These are phyloP conservation scores for Aspergillus diversus DNA, from an alignment of 495 filamentous ascomycete species.

Conservation along the genomic window DNA sequence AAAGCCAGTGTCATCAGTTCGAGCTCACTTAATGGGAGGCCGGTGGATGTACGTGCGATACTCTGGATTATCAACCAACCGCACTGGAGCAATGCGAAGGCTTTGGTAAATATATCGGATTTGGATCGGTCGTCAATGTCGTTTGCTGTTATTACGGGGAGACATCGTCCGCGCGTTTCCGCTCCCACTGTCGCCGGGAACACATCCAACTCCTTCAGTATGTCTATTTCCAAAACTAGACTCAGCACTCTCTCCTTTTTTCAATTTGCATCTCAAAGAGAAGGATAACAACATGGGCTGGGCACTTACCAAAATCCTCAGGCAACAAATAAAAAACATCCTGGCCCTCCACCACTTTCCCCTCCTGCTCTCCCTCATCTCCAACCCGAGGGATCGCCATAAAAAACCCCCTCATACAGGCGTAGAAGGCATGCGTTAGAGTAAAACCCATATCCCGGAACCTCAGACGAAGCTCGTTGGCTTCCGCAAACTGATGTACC, in stretches of 20 bases:
- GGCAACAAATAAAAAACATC: not conserved
- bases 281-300: too few relatives aligned
- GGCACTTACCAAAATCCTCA: not conserved
- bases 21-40: slow-evolving; percentile 37
- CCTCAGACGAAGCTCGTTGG: not conserved
- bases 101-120: slow-evolving; percentile 38
- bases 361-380: not conserved
- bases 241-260: too few relatives aligned
- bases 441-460: not conserved
- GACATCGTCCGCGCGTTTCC: not conserved
- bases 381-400: not conserved
- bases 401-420: not conserved
- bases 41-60: slow-evolving; percentile 31
- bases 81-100: slow-evolving; percentile 35
- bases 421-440: not conserved
- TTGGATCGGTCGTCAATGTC: slow-evolving; percentile 36
- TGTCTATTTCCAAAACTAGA: not conserved
- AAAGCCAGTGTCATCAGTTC: slow-evolving; percentile 44
- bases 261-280: too few relatives aligned
- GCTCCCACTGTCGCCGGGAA: not conserved
- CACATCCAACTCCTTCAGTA: not conserved
- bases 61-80: slow-evolving; percentile 38
- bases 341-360: not conserved
- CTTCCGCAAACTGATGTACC: not conserved
- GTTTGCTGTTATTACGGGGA: not conserved